Base-by-base conservation (phyloP, 2,329 filamentous ascomycete genomes). In the Spiromastix sp. region DNA sequence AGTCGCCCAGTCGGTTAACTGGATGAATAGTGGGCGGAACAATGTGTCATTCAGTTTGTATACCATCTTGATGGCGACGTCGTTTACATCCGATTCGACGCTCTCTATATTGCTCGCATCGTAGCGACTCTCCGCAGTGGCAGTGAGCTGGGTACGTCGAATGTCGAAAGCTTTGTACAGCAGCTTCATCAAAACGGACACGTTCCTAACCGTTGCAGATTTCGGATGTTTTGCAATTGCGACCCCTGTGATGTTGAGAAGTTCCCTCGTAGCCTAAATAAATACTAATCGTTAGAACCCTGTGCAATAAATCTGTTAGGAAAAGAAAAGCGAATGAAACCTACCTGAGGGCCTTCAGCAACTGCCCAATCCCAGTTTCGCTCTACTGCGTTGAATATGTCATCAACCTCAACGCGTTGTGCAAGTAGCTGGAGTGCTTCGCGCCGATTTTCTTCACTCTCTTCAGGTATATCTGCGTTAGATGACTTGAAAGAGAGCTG, bases 41-140 rank as follows among this genome's bases (percentile, higher is more conserved):
- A 82, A 77, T 1, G 82, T 79, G 54, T 98, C 91, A 61, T 95
- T 96, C 42, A 98, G 74, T 67, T 96, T 96, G 67, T 93, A 85
- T 36, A 94, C 82, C 78, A 95, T 91, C 59, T 85, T 83, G 40
- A 98, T 73, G 0, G 79, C 75, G 9, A 81, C 76, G 7, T 80
- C 73, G 52, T 85, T 81, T 45, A 84, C 52, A 8, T 68, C 65
- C 2, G 65, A 62, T 53, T 93, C 85, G 9, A 85, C 66, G 27
- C 66, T 56, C 2, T 72, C 62, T 20, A 68, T 62, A 40, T 71
- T 67, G 7, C 56, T 55, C 17, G 60, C 54, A 15, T 74, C 66
- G 34, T 72, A 63, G 13, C 41, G 42, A 17, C 51, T 47, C 9
- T 52, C 45, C 2, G 50, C 44, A n/a, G 41, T 46, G 5, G 48